Percentiles rank a stretch among this genome's conserved stretches.
Evolutionary conservation across 495 filamentous ascomycete species (phyloP).

Genomic region (Daldinia bambusicola): DNA sequence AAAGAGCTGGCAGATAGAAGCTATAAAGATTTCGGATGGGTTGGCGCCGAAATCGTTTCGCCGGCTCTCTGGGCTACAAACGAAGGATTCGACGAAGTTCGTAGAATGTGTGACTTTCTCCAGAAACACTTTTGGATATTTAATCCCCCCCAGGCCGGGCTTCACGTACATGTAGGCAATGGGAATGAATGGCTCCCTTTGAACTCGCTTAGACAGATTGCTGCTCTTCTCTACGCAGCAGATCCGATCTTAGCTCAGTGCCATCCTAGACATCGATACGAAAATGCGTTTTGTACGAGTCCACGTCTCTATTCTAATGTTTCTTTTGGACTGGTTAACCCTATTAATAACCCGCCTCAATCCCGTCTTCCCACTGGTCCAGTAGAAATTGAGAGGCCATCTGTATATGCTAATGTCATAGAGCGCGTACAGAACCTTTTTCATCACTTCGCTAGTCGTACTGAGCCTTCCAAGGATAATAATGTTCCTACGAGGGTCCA

Average conservation of each 20-base stretch:
- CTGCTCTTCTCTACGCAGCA: conserved; percentile 24
- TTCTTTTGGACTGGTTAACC: not conserved
- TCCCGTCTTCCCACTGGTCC: not conserved
- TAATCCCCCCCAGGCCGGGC: not conserved
- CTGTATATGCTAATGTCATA: not conserved
- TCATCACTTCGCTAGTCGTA: not conserved
- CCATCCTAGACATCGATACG: conserved; percentile 23
- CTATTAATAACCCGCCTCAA: not conserved
- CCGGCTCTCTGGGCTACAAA: conserved; percentile 32
- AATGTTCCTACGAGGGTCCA: not conserved
- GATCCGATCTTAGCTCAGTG: conserved; percentile 38
- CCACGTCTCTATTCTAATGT: conserved; percentile 23
- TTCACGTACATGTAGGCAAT: conserved; percentile 41
- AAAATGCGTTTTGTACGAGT: conserved; percentile 10
- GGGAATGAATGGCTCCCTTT: conserved; percentile 25
- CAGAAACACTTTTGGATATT: conserved; percentile 15
- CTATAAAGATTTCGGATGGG: conserved; percentile 11
- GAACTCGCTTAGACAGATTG: conserved; percentile 13
- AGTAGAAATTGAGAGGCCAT: not conserved
- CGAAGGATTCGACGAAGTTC: conserved; percentile 28
- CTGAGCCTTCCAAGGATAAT: not conserved
- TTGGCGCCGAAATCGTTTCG: conserved; percentile 19
- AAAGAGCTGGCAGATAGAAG: not conserved
- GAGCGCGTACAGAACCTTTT: not conserved
- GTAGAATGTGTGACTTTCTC: conserved; percentile 28